These are phyloP conservation scores for Niveomyces coronatus DNA, from an alignment of 2,329 filamentous ascomycete genomes.

Conservation along the genomic window DNA sequence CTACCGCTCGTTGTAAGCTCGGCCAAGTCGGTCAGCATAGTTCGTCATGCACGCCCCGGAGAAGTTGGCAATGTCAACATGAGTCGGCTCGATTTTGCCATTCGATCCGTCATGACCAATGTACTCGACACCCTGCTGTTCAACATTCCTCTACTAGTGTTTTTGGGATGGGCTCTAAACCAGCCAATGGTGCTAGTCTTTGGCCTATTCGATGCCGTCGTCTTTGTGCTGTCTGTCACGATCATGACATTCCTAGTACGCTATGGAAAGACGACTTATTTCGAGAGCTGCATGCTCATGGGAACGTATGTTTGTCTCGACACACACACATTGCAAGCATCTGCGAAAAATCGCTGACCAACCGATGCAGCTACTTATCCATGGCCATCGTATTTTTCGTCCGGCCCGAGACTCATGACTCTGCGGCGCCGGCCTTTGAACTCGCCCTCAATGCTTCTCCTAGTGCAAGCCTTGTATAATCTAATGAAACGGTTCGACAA, in stretches of 20 bases:
- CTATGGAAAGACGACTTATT: conserved; percentile 13
- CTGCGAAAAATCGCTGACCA: no score
- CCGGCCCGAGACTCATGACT: conserved; percentile 8
- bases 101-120: conserved; percentile 9
- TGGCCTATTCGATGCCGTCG: conserved; percentile 11
- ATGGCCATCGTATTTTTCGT: conserved; percentile 11
- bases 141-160: conserved; percentile 8
- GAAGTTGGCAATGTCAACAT: conserved; percentile 1
- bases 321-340: no score
- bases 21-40: conserved; percentile 7
- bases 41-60: conserved; percentile 8
- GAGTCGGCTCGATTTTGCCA: conserved; percentile 8
- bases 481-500: conserved; percentile 7
- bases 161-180: conserved; percentile 3
- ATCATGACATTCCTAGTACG: conserved; percentile 13
- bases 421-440: background rate
- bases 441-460: background rate
- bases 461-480: conserved; percentile 2
- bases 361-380: conserved; percentile 12
- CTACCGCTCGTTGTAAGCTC: conserved; percentile 7
- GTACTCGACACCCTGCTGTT: conserved; percentile 8
- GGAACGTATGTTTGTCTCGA: conserved; percentile 11
- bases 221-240: conserved; percentile 11
- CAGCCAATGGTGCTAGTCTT: conserved; percentile 12
- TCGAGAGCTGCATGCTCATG: conserved; percentile 13